A percentile compares a stretch with the other conserved stretches of the same genome.
Evolutionary conservation across 148 eudicot genomes (phyloP).

Genomic region (Salicornia ramosissima): DNA sequence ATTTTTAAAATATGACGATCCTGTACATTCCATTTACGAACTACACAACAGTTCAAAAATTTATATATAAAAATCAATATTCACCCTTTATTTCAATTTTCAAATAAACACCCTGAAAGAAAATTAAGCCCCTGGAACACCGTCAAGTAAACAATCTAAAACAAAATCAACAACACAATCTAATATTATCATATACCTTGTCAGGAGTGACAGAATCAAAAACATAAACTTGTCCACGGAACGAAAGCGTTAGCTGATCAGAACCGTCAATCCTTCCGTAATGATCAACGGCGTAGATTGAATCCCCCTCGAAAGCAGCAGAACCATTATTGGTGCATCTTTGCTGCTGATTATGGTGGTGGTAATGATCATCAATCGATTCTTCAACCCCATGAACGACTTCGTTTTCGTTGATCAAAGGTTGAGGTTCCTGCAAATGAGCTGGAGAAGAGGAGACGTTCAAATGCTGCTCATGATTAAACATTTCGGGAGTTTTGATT

Average conservation of each 20-base stretch:
- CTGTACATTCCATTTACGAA: no score
- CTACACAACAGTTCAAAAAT: no score
- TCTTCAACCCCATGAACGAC: slow-evolving; percentile 36
- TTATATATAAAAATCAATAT: no score
- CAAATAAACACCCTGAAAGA: no score
- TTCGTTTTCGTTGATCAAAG: slow-evolving; percentile 35
- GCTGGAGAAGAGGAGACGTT: slow-evolving; percentile 16
- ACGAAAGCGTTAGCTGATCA: slow-evolving; percentile 63
- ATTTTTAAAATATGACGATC: no score
- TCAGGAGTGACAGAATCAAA: slow-evolving; percentile 68
- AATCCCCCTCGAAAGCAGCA: slow-evolving; percentile 22
- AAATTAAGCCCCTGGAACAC: no score
- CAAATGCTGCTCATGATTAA: slow-evolving; percentile 29
- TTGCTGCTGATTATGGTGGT: slow-evolving; percentile 28
- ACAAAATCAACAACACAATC: slow-evolving; percentile 2
- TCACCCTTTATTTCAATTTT: no score
- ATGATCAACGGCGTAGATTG: slow-evolving; percentile 15
- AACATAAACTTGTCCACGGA: slow-evolving; percentile 58
- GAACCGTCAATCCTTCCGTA: slow-evolving; percentile 16
- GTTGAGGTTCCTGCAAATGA: slow-evolving; percentile 18
- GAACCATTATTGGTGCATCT: slow-evolving; percentile 30
- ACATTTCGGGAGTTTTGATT: slow-evolving; percentile 22
- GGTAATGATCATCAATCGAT: slow-evolving; percentile 44
- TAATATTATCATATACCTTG: slow-evolving; percentile 33
- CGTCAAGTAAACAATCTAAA: no score